These are phyloP conservation scores for Leptomonas seymouri DNA, from an alignment of 208 protist genomes.

Conservation along the genomic window DNA sequence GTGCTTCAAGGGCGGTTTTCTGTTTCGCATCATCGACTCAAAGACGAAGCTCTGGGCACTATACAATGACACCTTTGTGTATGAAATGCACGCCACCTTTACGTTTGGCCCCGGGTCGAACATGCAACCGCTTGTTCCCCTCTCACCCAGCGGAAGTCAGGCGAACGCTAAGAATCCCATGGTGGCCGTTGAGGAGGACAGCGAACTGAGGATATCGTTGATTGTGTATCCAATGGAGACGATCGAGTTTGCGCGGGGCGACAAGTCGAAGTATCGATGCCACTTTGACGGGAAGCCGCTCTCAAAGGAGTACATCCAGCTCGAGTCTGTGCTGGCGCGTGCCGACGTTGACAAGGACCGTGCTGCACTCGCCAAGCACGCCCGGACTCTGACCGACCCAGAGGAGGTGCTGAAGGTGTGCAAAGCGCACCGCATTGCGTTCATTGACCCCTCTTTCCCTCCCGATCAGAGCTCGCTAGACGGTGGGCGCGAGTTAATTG, in stretches of 20 bases:
- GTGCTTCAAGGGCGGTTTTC: constrained; percentile 74
- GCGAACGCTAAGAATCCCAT: constrained; percentile 18
- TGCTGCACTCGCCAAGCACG: constrained; percentile 17
- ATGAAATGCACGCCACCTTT: constrained; percentile 64
- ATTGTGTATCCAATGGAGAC: constrained; percentile 71
- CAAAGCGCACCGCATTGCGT: constrained; percentile 25
- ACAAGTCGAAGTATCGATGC: constrained; percentile 26
- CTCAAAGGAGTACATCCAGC: constrained; percentile 44
- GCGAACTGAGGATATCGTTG: constrained; percentile 34
- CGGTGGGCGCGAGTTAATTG: constrained; percentile 15
- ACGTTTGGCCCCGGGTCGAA: constrained; percentile 35
- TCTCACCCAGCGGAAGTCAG: constrained; percentile 14
- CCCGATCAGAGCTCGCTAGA: constrained; percentile 40
- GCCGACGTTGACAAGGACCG: constrained; percentile 20
- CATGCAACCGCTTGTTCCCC: constrained; percentile 25
- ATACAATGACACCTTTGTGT: constrained; percentile 72
- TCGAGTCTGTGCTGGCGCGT: constrained; percentile 15
- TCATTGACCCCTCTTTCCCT: constrained; percentile 53
- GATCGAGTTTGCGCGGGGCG: constrained; percentile 48
- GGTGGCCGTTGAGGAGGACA: constrained; percentile 30
- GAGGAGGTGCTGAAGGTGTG: constrained; percentile 41
- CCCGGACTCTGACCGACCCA: constrained; percentile 8
- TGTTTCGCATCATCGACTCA: constrained; percentile 72
- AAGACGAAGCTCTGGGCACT: constrained; percentile 58
- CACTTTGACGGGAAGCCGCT: constrained; percentile 45